phyloP scores from a whole-genome alignment of 1,284 basidiomycete species.

The Pseudozyma sp. region DNA sequence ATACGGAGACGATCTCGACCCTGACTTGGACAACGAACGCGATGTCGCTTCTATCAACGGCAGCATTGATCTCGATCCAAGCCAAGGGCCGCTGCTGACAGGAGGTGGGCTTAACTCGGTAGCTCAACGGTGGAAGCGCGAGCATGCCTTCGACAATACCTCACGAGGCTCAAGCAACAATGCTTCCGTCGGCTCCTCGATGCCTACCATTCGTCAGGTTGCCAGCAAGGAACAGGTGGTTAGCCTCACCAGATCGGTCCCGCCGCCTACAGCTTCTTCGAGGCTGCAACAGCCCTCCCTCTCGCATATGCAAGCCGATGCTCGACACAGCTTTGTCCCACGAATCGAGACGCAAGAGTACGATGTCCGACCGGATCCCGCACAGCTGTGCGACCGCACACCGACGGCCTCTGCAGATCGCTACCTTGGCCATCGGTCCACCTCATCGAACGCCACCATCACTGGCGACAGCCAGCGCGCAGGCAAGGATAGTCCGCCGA shows the following conservation, averaged over 20 bases:
- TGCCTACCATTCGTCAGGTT: conserved; percentile 35
- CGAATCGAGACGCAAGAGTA: conserved; percentile 33
- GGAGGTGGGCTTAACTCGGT: conserved; percentile 28
- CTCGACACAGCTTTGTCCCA: conserved; percentile 37
- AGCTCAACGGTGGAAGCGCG: conserved; percentile 36
- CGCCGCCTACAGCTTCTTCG: conserved; percentile 11
- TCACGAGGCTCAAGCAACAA: neutral
- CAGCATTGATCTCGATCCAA: conserved; percentile 24
- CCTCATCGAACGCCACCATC: conserved; percentile 40
- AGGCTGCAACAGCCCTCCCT: conserved; percentile 9
- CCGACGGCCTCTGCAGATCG: conserved; percentile 35
- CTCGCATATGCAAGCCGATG: conserved; percentile 5
- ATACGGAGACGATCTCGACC: conserved; percentile 28
- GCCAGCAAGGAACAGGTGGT: conserved; percentile 51
- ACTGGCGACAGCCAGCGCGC: conserved; percentile 1
- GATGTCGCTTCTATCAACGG: conserved; percentile 2
- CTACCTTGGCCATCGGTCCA: conserved; percentile 34
- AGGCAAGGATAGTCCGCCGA: conserved; percentile 21
- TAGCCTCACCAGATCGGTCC: conserved; percentile 44
- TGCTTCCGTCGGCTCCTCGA: conserved; percentile 1
- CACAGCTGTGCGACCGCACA: conserved; percentile 25
- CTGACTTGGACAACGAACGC: conserved; percentile 1
- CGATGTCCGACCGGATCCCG: conserved; percentile 6
- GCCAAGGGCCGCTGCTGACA: conserved; percentile 8
- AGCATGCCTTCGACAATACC: conserved; percentile 9